Evolutionary conservation across 2,329 filamentous ascomycete genomes (phyloP).

Genomic region (Alternaria sp.): DNA sequence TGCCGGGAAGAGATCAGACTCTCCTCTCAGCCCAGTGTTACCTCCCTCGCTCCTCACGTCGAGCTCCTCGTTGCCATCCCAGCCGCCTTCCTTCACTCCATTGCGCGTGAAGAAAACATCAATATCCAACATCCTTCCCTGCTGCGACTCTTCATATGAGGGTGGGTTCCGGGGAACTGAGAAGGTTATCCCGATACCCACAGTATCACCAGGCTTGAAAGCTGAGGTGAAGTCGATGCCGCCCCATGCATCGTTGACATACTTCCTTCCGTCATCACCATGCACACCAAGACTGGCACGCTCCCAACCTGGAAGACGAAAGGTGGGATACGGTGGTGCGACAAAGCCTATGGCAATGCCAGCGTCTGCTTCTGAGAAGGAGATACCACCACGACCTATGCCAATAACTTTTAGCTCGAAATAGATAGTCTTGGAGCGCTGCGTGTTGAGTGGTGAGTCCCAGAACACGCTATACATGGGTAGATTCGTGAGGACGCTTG

Average conservation of each 20-base stretch:
- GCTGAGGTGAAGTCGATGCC: constrained; percentile 72
- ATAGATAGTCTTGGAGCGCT: constrained; percentile 68
- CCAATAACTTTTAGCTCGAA: constrained; percentile 72
- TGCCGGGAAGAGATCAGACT: constrained; percentile 74
- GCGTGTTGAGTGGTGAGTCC: constrained; percentile 66
- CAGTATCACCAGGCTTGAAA: constrained; percentile 71
- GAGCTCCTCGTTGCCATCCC: constrained; percentile 79
- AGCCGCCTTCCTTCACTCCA: constrained; percentile 67
- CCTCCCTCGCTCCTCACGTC: constrained; percentile 70
- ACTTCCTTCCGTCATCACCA: constrained; percentile 79
- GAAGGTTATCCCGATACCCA: constrained; percentile 77
- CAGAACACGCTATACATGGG: constrained; percentile 71
- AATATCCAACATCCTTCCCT: constrained; percentile 54
- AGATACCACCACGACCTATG: constrained; percentile 48
- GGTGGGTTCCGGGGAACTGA: constrained; percentile 50
- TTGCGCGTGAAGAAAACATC: constrained; percentile 77
- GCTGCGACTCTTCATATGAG: constrained; percentile 39
- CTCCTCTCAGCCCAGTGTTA: constrained; percentile 73
- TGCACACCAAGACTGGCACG: constrained; percentile 79
- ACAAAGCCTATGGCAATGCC: constrained; percentile 74
- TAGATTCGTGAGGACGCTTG: constrained; percentile 71
- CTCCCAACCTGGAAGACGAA: constrained; percentile 84
- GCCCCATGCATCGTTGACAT: constrained; percentile 78
- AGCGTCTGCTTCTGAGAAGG: constrained; percentile 55
- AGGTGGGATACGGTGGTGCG: constrained; percentile 78